Evolutionary conservation across 2,329 filamentous ascomycete species (phyloP).

Genomic region (Chrysoporthe puriensis): DNA sequence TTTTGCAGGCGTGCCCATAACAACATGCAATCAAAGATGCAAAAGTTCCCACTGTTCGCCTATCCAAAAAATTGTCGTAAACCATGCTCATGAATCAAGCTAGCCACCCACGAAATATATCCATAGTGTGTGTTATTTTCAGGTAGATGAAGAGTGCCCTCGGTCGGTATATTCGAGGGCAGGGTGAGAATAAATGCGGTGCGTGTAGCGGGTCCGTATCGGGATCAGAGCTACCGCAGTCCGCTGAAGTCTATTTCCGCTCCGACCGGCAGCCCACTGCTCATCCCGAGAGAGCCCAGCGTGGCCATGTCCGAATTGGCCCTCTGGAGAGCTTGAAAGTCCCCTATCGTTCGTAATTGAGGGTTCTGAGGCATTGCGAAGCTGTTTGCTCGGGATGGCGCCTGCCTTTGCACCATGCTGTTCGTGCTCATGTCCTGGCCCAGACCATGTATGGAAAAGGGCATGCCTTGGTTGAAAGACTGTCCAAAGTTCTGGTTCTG

Average conservation of each 20-base stretch:
- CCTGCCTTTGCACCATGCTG: slow-evolving; percentile 40
- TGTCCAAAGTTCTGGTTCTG: slow-evolving; percentile 36
- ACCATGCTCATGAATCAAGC: slow-evolving; percentile 1
- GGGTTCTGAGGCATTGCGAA: slow-evolving; percentile 43
- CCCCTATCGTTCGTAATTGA: slow-evolving; percentile 49
- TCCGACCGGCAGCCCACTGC: slow-evolving; percentile 35
- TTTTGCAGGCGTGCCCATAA: not conserved
- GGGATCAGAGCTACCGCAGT: slow-evolving; percentile 36
- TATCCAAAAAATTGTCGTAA: not conserved
- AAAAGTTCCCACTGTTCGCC: not conserved
- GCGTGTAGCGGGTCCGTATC: not conserved
- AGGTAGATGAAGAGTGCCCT: not conserved
- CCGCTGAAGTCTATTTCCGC: slow-evolving; percentile 46
- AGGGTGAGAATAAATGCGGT: not conserved
- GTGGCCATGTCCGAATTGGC: slow-evolving; percentile 45
- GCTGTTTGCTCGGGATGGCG: slow-evolving; percentile 44
- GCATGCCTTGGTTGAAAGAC: slow-evolving; percentile 33
- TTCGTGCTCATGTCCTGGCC: slow-evolving; percentile 24
- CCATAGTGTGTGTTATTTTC: not conserved
- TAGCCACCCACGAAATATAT: not conserved
- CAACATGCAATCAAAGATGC: not conserved
- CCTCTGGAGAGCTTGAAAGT: slow-evolving; percentile 55
- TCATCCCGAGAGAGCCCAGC: slow-evolving; percentile 42
- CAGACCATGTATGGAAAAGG: slow-evolving; percentile 32
- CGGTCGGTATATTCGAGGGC: not conserved